Conservation (phyloP, 495 filamentous ascomycete genomes). For the Chaetomidium leptoderma region DNA sequence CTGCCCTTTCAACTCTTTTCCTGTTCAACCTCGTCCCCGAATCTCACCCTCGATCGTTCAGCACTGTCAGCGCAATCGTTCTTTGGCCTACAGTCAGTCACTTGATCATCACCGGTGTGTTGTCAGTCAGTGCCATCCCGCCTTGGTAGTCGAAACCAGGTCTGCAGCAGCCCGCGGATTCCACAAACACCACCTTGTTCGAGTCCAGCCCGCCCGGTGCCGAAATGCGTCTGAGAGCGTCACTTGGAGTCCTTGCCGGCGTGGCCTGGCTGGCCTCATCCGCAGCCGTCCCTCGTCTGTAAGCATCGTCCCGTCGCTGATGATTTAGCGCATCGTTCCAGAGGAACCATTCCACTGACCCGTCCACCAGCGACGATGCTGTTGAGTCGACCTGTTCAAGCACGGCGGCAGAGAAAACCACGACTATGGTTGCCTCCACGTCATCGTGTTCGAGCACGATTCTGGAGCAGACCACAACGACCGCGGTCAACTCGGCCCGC, state of each 20-base stretch:
- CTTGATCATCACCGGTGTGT: no score
- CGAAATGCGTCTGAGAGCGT: constrained; percentile 27
- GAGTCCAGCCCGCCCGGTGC: not conserved
- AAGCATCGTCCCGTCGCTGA: not conserved
- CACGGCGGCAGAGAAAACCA: not conserved
- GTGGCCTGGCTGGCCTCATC: constrained; percentile 22
- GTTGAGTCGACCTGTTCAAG: constrained; percentile 24
- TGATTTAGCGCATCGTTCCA: no score
- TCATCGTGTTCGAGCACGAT: constrained; percentile 22
- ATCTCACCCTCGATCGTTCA: not conserved
- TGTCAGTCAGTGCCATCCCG: not conserved
- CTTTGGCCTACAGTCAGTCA: not conserved
- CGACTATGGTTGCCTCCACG: not conserved
- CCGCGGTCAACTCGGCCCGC: constrained; percentile 17
- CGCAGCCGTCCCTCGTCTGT: constrained; percentile 26
- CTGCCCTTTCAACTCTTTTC: no score
- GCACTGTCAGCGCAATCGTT: not conserved
- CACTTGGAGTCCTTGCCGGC: constrained; percentile 21
- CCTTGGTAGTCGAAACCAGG: not conserved
- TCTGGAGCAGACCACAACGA: not conserved
- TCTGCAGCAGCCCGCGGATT: not conserved
- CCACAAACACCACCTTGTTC: not conserved
- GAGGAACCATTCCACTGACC: no score
- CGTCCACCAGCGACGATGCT: constrained; percentile 4
- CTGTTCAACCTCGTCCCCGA: not conserved